Conservation (phyloP, 75 land plant genomes). For the Picea sitchensis region DNA sequence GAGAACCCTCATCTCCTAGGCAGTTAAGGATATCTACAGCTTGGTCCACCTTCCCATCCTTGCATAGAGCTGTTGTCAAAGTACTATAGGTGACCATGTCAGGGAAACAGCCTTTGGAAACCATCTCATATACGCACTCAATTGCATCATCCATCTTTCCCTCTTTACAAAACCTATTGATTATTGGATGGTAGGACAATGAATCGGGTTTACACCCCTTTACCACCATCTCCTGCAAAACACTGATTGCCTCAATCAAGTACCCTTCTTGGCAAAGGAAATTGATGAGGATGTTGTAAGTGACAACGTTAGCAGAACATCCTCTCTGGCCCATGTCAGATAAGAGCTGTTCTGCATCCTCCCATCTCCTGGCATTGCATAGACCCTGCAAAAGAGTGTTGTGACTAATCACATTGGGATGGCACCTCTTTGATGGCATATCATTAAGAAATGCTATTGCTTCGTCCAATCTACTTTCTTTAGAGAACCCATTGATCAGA, state of each 20-base stretch:
- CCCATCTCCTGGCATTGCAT: conserved; percentile 54
- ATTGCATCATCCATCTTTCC: conserved; percentile 37
- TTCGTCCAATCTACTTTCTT: conserved; percentile 52
- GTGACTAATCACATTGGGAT: conserved; percentile 53
- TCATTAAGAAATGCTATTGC: conserved; percentile 33
- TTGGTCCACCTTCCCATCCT: conserved; percentile 51
- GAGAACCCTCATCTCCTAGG: conserved; percentile 27
- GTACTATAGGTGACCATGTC: conserved; percentile 57
- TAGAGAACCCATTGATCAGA: conserved; percentile 55
- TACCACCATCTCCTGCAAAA: conserved; percentile 17
- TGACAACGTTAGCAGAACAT: conserved; percentile 53
- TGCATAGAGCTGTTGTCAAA: conserved; percentile 44
- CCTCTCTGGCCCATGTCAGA: conserved; percentile 48
- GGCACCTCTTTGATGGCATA: conserved; percentile 42
- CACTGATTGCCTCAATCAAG: conserved; percentile 39
- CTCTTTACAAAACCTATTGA: conserved; percentile 40
- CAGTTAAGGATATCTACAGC: conserved; percentile 40
- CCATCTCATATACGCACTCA: conserved; percentile 52
- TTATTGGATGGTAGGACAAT: conserved; percentile 41
- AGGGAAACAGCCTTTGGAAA: conserved; percentile 22
- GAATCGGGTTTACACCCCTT: conserved; percentile 15
- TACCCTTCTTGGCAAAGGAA: conserved; percentile 45
- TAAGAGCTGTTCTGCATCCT: conserved; percentile 52
- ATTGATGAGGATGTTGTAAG: conserved; percentile 53
- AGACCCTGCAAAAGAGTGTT: conserved; percentile 49